Percentiles rank a stretch among this genome's conserved stretches.
Conservation (phyloP, 1,139 yeast species). For the Pichia sp. region DNA sequence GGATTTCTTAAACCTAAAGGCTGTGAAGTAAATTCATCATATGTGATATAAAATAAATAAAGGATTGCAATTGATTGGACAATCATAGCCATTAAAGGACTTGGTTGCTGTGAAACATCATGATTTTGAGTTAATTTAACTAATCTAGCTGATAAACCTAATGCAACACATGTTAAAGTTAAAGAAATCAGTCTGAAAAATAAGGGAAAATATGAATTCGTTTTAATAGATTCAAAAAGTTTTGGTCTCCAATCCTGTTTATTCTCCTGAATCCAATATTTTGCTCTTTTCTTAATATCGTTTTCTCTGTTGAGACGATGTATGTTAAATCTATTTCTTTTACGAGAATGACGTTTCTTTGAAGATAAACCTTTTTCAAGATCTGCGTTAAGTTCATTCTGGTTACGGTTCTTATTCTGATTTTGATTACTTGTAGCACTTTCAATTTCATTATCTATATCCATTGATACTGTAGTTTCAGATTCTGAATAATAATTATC, state of each 20-base stretch:
- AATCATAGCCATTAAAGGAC: conserved; percentile 85
- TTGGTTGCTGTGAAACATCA: conserved; percentile 69
- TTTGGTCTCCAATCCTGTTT: conserved; percentile 61
- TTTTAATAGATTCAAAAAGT: conserved; percentile 51
- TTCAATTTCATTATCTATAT: no score
- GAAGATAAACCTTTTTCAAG: conserved; percentile 18
- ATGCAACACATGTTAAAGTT: conserved; percentile 51
- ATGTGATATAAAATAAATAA: conserved; percentile 74
- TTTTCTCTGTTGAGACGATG: conserved; percentile 18
- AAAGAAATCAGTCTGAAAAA: conserved; percentile 66
- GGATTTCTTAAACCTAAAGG: conserved; percentile 88
- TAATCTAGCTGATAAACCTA: conserved; percentile 64
- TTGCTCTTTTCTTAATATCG: conserved; percentile 43
- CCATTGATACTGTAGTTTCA: neutral
- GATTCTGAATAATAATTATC: neutral
- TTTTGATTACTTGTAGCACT: neutral
- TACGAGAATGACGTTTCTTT: neutral
- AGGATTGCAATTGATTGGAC: conserved; percentile 76
- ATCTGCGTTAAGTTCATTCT: conserved; percentile 1
- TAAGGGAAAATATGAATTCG: conserved; percentile 77
- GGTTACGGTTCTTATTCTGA: neutral
- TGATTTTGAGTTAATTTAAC: conserved; percentile 40
- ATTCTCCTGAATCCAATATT: conserved; percentile 63
- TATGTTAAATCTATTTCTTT: conserved; percentile 25
- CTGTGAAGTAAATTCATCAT: conserved; percentile 86